Evolutionary conservation across 345 rosid species (phyloP).

Genomic region (Eucalyptus regnans): DNA sequence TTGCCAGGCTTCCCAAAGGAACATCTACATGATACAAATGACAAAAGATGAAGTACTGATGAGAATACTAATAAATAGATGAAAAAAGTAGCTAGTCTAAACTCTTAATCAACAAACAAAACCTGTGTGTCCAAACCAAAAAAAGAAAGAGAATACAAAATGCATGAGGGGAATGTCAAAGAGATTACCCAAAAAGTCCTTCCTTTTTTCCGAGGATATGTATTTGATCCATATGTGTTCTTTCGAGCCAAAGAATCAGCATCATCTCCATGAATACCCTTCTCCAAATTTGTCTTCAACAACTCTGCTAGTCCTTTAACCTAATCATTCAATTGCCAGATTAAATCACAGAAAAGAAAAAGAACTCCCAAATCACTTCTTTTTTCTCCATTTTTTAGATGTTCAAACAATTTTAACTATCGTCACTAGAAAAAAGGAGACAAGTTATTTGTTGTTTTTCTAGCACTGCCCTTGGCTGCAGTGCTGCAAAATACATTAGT

Average conservation of each 20-base stretch:
- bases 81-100: not conserved
- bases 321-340: conserved; percentile 15
- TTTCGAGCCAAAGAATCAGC: conserved; percentile 51
- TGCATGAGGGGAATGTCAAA: not conserved
- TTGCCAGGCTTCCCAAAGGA: conserved; percentile 86
- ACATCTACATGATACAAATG: conserved; percentile 31
- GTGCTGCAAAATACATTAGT: not conserved
- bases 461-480: not conserved
- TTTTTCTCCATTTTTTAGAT: not conserved
- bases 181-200: conserved; percentile 70
- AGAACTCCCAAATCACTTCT: not conserved
- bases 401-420: not conserved
- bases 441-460: not conserved
- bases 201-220: conserved; percentile 89
- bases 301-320: conserved; percentile 48
- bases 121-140: not conserved
- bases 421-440: not conserved
- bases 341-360: not conserved
- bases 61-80: not conserved
- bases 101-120: not conserved
- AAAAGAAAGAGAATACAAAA: not conserved
- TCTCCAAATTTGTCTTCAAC: conserved; percentile 68
- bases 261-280: conserved; percentile 69
- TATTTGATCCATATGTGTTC: conserved; percentile 74
- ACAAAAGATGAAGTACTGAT: not conserved